Evolutionary conservation across 2,329 filamentous ascomycete species (phyloP).

Genomic region (Fulvia fulva): DNA sequence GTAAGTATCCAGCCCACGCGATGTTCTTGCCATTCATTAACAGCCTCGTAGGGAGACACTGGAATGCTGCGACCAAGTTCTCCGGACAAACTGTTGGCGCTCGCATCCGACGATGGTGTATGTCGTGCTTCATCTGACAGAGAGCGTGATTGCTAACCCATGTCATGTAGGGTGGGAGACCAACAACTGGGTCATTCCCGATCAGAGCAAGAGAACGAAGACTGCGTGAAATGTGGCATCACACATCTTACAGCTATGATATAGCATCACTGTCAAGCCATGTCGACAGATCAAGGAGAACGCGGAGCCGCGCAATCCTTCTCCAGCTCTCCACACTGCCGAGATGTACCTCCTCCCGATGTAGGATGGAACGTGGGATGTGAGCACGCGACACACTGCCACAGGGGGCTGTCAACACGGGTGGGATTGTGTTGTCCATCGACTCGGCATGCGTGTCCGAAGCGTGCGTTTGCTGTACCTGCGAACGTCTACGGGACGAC

Average conservation of each 20-base stretch:
- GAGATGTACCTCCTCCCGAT: neutral
- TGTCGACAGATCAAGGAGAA: neutral
- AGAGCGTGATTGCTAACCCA: neutral
- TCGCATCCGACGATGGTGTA: conserved; percentile 77
- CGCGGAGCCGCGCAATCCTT: neutral
- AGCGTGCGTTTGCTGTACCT: neutral
- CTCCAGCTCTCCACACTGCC: neutral
- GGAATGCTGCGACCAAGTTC: conserved; percentile 75
- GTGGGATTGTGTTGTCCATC: neutral
- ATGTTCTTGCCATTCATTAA: neutral
- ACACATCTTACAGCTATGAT: neutral
- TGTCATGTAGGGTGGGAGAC: conserved; percentile 62
- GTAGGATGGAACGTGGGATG: neutral
- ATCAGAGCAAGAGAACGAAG: conserved; percentile 1
- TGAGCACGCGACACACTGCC: neutral
- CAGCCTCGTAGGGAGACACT: conserved; percentile 61
- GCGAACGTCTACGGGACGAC: neutral
- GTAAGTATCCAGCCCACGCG: neutral
- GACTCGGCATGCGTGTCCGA: neutral
- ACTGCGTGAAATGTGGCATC: neutral
- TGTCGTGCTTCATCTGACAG: neutral
- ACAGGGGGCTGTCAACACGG: neutral
- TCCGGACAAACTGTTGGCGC: conserved; percentile 74
- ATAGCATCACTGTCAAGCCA: neutral
- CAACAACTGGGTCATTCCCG: conserved; percentile 79